Base-by-base conservation (phyloP, 2,329 filamentous ascomycete species). In the Aspergillus alliaceus region DNA sequence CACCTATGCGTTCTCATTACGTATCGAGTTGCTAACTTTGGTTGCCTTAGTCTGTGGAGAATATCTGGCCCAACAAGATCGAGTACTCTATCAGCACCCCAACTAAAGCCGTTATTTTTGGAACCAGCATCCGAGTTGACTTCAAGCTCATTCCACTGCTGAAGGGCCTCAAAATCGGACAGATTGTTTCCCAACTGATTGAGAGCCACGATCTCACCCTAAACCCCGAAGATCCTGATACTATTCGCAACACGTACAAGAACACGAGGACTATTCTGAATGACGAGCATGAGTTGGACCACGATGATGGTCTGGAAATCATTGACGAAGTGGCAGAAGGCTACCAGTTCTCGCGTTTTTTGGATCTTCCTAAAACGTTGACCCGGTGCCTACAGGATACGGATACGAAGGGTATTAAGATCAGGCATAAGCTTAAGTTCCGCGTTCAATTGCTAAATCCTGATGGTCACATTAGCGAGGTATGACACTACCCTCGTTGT, bases 41-140 rank as follows among this genome's bases (percentile, higher is more conserved):
- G 37, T 39, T 44, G 53, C n/a, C 53, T 22, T 56, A 84, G 80
- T 83, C 90, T 61, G 93, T 98, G 62, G 93, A 97, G 75, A 97
- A 97, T 70, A 90, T 96, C 62, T 99, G 95, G 95, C 90, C 92
- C 6, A 95, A 96, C 79, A 99, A 99, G 80, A 85, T 98, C 66
- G 91, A 96, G 72, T 99, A 99, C 77, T 93, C 91, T 29, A 92
- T 99, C 61, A 86, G 91, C 57, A 90, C 96, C 11, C 93, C 95
- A 0, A 93, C 91, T 69, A 97, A 97, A 78, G 95, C 95, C 2
- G 89, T 96, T 53, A 90, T 96, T 18, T 96, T 97, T 67, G 95
- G 95, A 50, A 96, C 91, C n/a, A 83, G 84, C 22, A 87, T 98
- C 49, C 86, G 87, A 1, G 83, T 96, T 58, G 88, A 96, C 66